Evolutionary conservation across 2,329 filamentous ascomycete species (phyloP), one percentile per base, ranked within the genome.

Genomic region (Cladosporium sp.): DNA sequence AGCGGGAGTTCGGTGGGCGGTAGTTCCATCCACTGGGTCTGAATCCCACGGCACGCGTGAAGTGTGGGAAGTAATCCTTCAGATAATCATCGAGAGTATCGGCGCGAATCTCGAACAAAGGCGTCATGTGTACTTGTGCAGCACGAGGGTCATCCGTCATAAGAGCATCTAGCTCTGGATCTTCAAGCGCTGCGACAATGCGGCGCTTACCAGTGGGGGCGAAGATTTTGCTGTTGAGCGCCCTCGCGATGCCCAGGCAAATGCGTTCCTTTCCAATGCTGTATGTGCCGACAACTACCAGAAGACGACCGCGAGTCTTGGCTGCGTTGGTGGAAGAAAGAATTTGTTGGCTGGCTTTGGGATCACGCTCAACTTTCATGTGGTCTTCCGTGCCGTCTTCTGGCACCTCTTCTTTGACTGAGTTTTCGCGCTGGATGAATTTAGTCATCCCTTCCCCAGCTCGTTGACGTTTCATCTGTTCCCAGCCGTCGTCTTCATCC

Each of bases 201-300:
- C 87, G 85, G 71, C 91, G 88, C 75, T 99, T 99, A 55, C 83
- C 80, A 0, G 91, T 79, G 1, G 90, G 85, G 0, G 93, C 93
- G 69, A 88, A 99, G 62, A 99, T 97, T 70, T 96, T 96, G 65
- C 87, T 90, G 39, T 86, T 80, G 2, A 99, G 80, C 0, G 92
- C 92, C 66, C 88, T 85, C 3, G 94, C 94, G 63, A 99, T 96
- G 43, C 91, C 92, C 34, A 96, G 81, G 71, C 93, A 97, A 64
- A 99, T 92, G 40, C 92, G 88, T 74, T 99, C 94, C 75, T 99
- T 99, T 69, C 94, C 94, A 68, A 99, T 99, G 66, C 89, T 95
- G 75, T 99, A 99, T 0, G 94, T 99, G 45, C 94, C 94, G 61
- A 96, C 95, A 6, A 99, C 85, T 5, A 99, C 90, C 0, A 99